Percentiles rank a stretch among this genome's conserved stretches.
phyloP scores from a whole-genome alignment of 2,329 filamentous ascomycete species.

The Fusarium sp. region DNA sequence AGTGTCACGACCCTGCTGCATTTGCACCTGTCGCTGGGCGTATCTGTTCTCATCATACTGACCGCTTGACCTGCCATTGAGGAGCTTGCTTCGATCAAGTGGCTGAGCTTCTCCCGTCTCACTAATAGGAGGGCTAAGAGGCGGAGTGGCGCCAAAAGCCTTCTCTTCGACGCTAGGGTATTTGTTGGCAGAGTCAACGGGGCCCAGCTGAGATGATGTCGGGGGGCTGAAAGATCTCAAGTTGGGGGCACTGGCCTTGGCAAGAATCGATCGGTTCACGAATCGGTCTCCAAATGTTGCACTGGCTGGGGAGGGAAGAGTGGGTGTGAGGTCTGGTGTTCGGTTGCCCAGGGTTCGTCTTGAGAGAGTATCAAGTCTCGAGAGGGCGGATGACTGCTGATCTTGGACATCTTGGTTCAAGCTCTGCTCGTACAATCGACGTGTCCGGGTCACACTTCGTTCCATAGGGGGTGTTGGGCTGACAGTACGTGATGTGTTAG shows the following conservation, averaged over 20 bases:
- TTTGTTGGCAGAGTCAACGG: conserved; percentile 52
- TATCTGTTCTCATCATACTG: conserved; percentile 89
- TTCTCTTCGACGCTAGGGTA: conserved; percentile 51
- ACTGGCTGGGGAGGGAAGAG: conserved; percentile 59
- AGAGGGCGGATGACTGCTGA: conserved; percentile 80
- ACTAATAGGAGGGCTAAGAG: conserved; percentile 70
- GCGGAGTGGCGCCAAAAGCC: conserved; percentile 51
- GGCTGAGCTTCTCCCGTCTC: conserved; percentile 75
- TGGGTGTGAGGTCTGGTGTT: conserved; percentile 61
- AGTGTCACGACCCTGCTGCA: conserved; percentile 80
- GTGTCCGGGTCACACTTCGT: conserved; percentile 75
- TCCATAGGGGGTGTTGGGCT: conserved; percentile 63
- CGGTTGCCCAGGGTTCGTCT: conserved; percentile 65
- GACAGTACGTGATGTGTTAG: conserved; percentile 52
- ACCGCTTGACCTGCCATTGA: conserved; percentile 70
- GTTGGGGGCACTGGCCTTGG: conserved; percentile 76
- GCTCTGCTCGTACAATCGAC: conserved; percentile 85
- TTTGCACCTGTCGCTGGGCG: conserved; percentile 81
- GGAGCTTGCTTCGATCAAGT: conserved; percentile 85
- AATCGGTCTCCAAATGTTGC: conserved; percentile 59
- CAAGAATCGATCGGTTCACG: conserved; percentile 58
- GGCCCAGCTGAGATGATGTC: conserved; percentile 53
- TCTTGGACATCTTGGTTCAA: conserved; percentile 84
- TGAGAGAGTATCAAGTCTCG: conserved; percentile 82
- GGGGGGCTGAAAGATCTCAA: conserved; percentile 69